Percentiles rank a stretch among this genome's conserved stretches.
phyloP scores from a whole-genome alignment of 345 rosid species.

The Acer campestre region DNA sequence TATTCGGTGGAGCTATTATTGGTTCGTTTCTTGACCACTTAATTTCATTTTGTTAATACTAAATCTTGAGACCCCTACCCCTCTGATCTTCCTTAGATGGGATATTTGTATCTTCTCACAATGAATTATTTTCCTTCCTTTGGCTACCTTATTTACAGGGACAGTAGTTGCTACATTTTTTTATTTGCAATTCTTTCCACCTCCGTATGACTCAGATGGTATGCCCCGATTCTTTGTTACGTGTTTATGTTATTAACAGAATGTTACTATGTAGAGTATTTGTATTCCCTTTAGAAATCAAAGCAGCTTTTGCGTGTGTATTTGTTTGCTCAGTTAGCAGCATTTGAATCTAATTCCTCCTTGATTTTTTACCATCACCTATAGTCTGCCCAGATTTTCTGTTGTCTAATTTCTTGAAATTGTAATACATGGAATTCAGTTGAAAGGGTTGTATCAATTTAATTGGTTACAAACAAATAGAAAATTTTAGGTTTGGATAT shows the following conservation, averaged over 20 bases:
- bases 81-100: not conserved
- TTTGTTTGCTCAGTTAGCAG: not conserved
- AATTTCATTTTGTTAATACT: not conserved
- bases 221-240: conserved; percentile 12
- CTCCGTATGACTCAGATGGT: conserved; percentile 72
- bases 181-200: conserved; percentile 81
- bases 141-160: conserved; percentile 42
- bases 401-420: not conserved
- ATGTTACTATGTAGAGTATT: not conserved
- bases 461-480: not conserved
- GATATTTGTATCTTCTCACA: not conserved
- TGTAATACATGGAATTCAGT: not conserved
- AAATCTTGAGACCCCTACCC: not conserved
- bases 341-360: not conserved
- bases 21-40: conserved; percentile 40
- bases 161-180: conserved; percentile 58
- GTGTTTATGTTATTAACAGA: not conserved
- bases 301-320: not conserved
- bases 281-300: not conserved
- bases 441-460: not conserved
- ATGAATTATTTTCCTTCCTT: conserved; percentile 11
- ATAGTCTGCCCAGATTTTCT: not conserved
- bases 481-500: not conserved
- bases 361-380: not conserved
- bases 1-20: conserved; percentile 81